These are phyloP conservation scores for Ensete glaucum DNA, from an alignment of 176 grass and related monocot species.

Conservation along the genomic window DNA sequence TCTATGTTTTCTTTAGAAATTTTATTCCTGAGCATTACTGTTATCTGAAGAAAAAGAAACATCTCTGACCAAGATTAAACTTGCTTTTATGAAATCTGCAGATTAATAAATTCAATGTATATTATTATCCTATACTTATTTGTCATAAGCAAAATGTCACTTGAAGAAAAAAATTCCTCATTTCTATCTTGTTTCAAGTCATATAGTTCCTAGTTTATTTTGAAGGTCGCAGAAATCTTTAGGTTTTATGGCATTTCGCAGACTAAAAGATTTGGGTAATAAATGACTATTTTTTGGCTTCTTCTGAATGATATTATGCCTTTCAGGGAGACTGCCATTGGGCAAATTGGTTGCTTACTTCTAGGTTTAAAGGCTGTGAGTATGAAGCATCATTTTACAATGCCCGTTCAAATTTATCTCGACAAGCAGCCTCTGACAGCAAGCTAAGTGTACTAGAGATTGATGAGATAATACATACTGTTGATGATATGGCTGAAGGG, in stretches of 20 bases:
- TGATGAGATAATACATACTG: slow-evolving; percentile 65
- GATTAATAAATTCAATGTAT: too few relatives aligned
- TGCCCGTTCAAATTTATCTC: slow-evolving; percentile 66
- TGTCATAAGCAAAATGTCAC: too few relatives aligned
- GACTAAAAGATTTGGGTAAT: not conserved
- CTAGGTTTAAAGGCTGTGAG: slow-evolving; percentile 61
- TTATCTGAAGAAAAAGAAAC: too few relatives aligned
- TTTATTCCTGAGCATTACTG: too few relatives aligned
- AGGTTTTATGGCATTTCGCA: not conserved
- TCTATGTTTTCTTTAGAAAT: too few relatives aligned
- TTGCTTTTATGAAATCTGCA: too few relatives aligned
- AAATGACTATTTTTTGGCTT: slow-evolving; percentile 1
- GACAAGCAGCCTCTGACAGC: slow-evolving; percentile 30
- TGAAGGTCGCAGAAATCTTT: not conserved
- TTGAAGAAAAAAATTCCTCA: not conserved
- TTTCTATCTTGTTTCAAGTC: not conserved
- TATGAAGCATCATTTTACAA: slow-evolving; percentile 89
- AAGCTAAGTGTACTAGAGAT: slow-evolving; percentile 49
- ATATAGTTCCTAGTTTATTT: not conserved
- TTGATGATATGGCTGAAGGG: slow-evolving; percentile 83
- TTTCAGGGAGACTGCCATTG: slow-evolving; percentile 86
- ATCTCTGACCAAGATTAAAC: too few relatives aligned
- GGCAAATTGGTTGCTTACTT: slow-evolving; percentile 89
- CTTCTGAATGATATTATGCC: slow-evolving; percentile 3
- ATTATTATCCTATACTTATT: too few relatives aligned